Evolutionary conservation across 2,329 filamentous ascomycete genomes (phyloP).

Genomic region (Cadophora malorum): DNA sequence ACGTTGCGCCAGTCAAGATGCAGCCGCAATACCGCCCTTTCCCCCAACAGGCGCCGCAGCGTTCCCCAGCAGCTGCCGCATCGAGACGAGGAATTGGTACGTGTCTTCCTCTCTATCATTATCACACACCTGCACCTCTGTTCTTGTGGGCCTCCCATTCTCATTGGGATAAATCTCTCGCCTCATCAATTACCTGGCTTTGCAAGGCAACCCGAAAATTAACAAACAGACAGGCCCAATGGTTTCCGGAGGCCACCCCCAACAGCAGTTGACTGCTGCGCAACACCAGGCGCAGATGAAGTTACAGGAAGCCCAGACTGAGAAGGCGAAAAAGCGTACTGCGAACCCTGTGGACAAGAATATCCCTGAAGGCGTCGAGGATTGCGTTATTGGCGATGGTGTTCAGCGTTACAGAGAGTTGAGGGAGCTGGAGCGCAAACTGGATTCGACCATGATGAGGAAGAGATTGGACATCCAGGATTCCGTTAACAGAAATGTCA

Average conservation of each 20-base stretch:
- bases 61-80: constrained; percentile 41
- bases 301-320: constrained; percentile 63
- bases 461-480: constrained; percentile 93
- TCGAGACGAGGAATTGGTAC: constrained; percentile 46
- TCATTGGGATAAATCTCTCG: background rate
- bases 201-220: background rate
- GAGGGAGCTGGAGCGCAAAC: constrained; percentile 82
- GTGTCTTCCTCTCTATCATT: constrained; percentile 31
- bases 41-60: constrained; percentile 37
- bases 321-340: constrained; percentile 79
- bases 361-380: constrained; percentile 87
- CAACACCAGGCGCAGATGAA: constrained; percentile 60
- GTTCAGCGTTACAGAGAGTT: constrained; percentile 83
- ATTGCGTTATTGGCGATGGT: constrained; percentile 80
- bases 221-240: constrained; percentile 40
- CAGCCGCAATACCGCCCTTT: constrained; percentile 44
- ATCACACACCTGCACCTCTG: too few relatives aligned
- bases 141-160: background rate
- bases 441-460: constrained; percentile 93
- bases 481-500: constrained; percentile 74
- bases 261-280: constrained; percentile 56
- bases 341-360: constrained; percentile 95
- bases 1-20: constrained; percentile 35
- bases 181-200: background rate
- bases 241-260: constrained; percentile 42